A percentile compares a stretch with the other conserved stretches of the same genome.
Evolutionary conservation across 148 eudicot genomes (phyloP).

Genomic region (Amaranthus palmeri): DNA sequence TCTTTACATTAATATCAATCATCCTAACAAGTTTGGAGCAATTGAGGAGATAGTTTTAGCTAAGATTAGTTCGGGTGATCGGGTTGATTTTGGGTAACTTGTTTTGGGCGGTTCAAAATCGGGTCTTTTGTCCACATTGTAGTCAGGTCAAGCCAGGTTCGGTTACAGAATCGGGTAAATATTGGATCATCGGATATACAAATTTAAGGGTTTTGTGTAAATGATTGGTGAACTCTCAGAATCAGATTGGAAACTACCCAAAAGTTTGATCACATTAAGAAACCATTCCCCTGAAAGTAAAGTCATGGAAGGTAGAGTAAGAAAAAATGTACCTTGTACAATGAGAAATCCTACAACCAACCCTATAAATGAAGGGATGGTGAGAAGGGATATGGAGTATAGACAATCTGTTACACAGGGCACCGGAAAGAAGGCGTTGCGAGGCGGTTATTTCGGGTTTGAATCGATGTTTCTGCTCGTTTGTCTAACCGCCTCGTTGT

Average conservation of each 20-base stretch:
- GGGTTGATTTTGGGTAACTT: no score
- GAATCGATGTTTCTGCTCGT: constrained; percentile 61
- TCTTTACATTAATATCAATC: not conserved
- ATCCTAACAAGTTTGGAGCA: no score
- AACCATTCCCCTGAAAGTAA: not conserved
- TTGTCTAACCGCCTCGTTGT: constrained; percentile 59
- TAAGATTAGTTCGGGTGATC: no score
- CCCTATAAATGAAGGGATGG: not conserved
- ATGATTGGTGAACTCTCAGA: constrained; percentile 24
- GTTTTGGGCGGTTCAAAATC: no score
- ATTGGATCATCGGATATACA: not conserved
- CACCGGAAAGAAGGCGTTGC: constrained; percentile 15
- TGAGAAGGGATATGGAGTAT: constrained; percentile 3
- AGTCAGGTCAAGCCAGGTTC: no score
- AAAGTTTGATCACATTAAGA: constrained; percentile 1
- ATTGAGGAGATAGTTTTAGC: no score
- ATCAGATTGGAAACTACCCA: constrained; percentile 17
- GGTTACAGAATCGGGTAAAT: no score
- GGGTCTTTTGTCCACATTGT: no score
- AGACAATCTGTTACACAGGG: constrained; percentile 6
- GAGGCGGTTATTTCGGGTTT: constrained; percentile 46
- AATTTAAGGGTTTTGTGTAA: not conserved
- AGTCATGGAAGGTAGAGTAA: constrained; percentile 11
- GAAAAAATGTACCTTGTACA: constrained; percentile 11
- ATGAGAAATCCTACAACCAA: constrained; percentile 1